Evolutionary conservation across 768 basidiomycete genomes (phyloP).

Genomic region (Crucibulum laeve): DNA sequence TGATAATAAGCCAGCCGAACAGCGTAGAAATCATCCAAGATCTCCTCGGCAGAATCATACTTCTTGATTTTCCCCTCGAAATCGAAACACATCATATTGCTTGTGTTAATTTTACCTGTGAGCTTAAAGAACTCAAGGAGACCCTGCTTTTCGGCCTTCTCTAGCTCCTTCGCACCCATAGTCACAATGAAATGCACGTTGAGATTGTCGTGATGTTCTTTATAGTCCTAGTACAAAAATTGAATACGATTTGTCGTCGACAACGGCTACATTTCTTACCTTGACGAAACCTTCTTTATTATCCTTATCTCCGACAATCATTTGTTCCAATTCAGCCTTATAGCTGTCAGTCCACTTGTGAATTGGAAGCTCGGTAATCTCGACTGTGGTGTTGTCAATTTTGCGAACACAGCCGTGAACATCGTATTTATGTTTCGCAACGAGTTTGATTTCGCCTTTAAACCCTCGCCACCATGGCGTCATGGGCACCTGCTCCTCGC

Average conservation of each 20-base stretch:
- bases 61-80: conserved; percentile 93
- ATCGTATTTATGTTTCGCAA: conserved; percentile 82
- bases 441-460: conserved; percentile 78
- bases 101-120: conserved; percentile 75
- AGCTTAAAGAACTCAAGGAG: conserved; percentile 91
- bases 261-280: conserved; percentile 30
- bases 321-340: conserved; percentile 86
- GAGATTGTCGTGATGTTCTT: conserved; percentile 91
- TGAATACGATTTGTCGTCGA: background rate
- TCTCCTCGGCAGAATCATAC: conserved; percentile 85
- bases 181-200: conserved; percentile 86
- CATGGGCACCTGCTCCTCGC: conserved; percentile 82
- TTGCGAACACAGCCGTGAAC: conserved; percentile 72
- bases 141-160: conserved; percentile 88
- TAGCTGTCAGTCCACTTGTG: conserved; percentile 92
- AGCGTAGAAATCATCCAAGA: conserved; percentile 91
- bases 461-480: conserved; percentile 98
- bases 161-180: conserved; percentile 75
- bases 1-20: conserved; percentile 87
- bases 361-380: conserved; percentile 93
- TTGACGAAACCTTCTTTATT: conserved; percentile 62
- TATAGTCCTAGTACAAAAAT: conserved; percentile 70
- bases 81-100: conserved; percentile 99
- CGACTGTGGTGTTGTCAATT: conserved; percentile 82
- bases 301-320: conserved; percentile 78